These are phyloP conservation scores for Claviceps sp. DNA, from an alignment of 2,329 filamentous ascomycete species.

Conservation along the genomic window DNA sequence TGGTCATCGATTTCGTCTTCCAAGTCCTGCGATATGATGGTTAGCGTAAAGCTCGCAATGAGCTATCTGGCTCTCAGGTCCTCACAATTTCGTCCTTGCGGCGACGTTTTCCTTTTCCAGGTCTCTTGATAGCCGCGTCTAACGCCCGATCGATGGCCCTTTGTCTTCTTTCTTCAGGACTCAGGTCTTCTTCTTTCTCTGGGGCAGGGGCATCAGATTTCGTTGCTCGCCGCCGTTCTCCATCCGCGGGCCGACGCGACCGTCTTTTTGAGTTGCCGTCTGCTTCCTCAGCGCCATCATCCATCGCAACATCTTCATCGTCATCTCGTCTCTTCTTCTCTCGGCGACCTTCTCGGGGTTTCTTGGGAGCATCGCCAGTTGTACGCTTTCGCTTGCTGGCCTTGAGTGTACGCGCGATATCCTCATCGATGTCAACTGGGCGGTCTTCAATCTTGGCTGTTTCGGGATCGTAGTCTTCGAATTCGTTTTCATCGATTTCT, in stretches of 20 bases:
- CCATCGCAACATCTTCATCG: conserved; percentile 34
- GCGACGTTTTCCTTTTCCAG: conserved; percentile 48
- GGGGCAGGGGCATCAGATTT: conserved; percentile 39
- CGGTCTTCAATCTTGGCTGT: conserved; percentile 50
- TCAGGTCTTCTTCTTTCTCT: conserved; percentile 64
- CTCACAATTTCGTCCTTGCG: conserved; percentile 82
- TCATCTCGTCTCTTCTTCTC: conserved; percentile 48
- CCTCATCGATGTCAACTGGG: conserved; percentile 54
- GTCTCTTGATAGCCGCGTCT: conserved; percentile 77
- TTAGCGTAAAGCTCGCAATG: conserved; percentile 10
- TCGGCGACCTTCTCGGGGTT: conserved; percentile 60
- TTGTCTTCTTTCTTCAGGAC: conserved; percentile 72
- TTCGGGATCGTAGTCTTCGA: conserved; percentile 55
- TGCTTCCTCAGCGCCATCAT: conserved; percentile 33
- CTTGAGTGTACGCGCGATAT: conserved; percentile 49
- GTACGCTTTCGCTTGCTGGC: conserved; percentile 52
- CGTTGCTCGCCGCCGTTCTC: conserved; percentile 29
- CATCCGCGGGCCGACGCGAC: conserved; percentile 32
- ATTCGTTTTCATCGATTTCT: conserved; percentile 57
- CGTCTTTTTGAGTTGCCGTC: conserved; percentile 32
- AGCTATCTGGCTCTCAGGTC: not conserved
- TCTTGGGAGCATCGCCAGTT: conserved; percentile 52
- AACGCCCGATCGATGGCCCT: conserved; percentile 77
- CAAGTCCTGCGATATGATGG: conserved; percentile 51
- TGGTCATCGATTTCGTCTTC: conserved; percentile 84